Base-by-base conservation (phyloP, 352 stramenopile genomes). In the Phytophthora pluvialis region DNA sequence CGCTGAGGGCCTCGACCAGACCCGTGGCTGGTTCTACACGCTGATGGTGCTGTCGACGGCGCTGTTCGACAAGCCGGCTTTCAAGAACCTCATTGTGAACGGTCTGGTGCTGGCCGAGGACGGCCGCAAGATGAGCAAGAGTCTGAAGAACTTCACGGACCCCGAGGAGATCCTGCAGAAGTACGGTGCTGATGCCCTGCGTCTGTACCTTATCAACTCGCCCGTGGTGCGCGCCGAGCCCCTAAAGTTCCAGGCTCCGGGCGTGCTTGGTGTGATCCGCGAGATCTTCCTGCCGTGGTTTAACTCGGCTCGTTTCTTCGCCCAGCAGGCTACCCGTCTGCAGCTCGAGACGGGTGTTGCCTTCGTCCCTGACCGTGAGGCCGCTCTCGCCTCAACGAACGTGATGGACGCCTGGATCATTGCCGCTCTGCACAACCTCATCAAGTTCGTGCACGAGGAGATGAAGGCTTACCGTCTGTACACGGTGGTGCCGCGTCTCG, bases 121-220 rank as follows among this genome's bases (percentile, higher is more conserved):
- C 66, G 97, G 97, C 26, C 98, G 99, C 73, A 99, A 99, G 86
- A 99, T 99, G 98, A 99, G 92, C 65, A 99, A 99, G 81, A 91
- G 97, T 63, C 81, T 99, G 6, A 99, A 99, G 70, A 99, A 99
- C 80, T 99, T 98, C 70, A 96, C 98, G 8, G 96, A 99, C 77
- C 95, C 88, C 5, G 56, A 91, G 25, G 86, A 94, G 54, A 97
- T 99, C 29, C 89, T 99, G 51, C 74, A 97, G 42, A 98, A 97
- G 63, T 99, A 99, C 72, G 98, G 98, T 39, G 97, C 98, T 16
- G 98, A 99, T 80, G 97, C 98, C 0, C 78, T 99, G 64, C 86
- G 98, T 65, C 91, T 99, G 72, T 99, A 99, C 83, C 88, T 99
- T 50, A 99, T 99, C 82, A 99, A 99, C 82, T 99, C 97, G 52